Evolutionary conservation across 129 eudicot genomes (phyloP), one percentile per base, ranked within the genome.

Genomic region (Cynara cardunculus): DNA sequence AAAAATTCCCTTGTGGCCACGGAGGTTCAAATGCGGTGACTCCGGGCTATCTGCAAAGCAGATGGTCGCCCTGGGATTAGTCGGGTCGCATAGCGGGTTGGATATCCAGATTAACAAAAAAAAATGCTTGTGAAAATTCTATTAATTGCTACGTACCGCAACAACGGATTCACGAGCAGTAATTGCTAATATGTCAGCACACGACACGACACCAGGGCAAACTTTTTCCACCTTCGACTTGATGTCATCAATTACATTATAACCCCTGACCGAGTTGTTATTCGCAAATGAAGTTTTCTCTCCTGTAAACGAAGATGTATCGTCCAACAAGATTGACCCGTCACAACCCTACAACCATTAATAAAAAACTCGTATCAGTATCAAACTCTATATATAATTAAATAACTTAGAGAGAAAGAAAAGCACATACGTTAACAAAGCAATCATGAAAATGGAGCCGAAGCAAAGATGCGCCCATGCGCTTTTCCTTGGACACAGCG

Each of bases 401-500:
- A 11, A 3, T 41, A 41, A 41, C 53, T 41, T 41, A 41, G 62
- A 39, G 12, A 35, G 46, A 74, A 46, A 9, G 49, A 27, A 27
- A 31, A 28, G 7, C 1, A 71, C 77, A 64, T 80, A 89, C 93
- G 67, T 87, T 84, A 80, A 90, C 92, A 27, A 88, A 90, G 76
- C 90, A 88, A 32, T 90, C 94, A 61, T 88, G 94, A 68, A 86
- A 84, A 31, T 79, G 85, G 28, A 89, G 87, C 19, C 92, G 92
- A 75, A 89, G 88, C 32, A 89, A 85, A 46, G 91, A 90, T 4
- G 94, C 90, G 7, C 94, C 94, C 88, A 90, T 90, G 37, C 94
- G 91, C 5, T 74, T 80, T 74, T 90, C 94, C 34, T 73, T 69
- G 1, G 87, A 66, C 27, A 90, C 89, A 18, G 87, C 94, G 1